Conservation (phyloP, 2,329 filamentous ascomycete genomes). For the Oidium heveae region DNA sequence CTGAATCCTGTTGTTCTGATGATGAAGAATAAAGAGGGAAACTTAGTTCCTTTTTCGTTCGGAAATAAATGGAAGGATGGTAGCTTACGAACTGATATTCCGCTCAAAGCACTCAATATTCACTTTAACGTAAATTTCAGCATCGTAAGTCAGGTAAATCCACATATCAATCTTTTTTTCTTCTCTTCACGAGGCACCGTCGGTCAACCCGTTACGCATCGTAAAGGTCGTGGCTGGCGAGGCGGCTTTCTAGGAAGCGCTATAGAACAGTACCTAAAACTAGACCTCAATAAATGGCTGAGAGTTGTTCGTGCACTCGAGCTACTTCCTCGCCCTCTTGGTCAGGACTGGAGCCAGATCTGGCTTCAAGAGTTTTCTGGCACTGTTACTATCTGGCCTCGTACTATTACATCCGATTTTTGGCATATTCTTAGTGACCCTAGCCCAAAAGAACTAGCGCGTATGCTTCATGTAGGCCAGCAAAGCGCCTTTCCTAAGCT, state of each 20-base stretch:
- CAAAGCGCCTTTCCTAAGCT: conserved; percentile 78
- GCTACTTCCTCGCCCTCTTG: conserved; percentile 65
- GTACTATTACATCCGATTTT: conserved; percentile 55
- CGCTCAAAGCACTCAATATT: conserved; percentile 75
- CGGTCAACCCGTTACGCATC: conserved; percentile 79
- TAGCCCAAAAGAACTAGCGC: conserved; percentile 42
- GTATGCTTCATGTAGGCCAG: conserved; percentile 78
- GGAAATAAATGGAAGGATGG: conserved; percentile 99
- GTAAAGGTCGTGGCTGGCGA: conserved; percentile 80
- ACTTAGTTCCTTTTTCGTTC: conserved; percentile 72
- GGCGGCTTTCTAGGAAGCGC: conserved; percentile 86
- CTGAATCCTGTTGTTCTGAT: conserved; percentile 87
- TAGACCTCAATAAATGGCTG: conserved; percentile 94
- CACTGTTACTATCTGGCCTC: conserved; percentile 91
- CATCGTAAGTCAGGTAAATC: conserved; percentile 73
- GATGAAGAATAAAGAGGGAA: conserved; percentile 58
- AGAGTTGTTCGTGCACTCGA: conserved; percentile 84
- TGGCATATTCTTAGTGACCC: conserved; percentile 71
- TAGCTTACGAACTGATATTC: conserved; percentile 80
- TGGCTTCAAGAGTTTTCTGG: conserved; percentile 91
- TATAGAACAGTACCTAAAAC: conserved; percentile 80
- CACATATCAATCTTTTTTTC: conserved; percentile 96
- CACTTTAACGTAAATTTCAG: conserved; percentile 98
- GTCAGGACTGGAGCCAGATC: conserved; percentile 90
- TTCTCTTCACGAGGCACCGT: conserved; percentile 85